Percentiles rank a stretch among this genome's conserved stretches.
Conservation (phyloP, 345 rosid species). For the Corymbia maculata region DNA sequence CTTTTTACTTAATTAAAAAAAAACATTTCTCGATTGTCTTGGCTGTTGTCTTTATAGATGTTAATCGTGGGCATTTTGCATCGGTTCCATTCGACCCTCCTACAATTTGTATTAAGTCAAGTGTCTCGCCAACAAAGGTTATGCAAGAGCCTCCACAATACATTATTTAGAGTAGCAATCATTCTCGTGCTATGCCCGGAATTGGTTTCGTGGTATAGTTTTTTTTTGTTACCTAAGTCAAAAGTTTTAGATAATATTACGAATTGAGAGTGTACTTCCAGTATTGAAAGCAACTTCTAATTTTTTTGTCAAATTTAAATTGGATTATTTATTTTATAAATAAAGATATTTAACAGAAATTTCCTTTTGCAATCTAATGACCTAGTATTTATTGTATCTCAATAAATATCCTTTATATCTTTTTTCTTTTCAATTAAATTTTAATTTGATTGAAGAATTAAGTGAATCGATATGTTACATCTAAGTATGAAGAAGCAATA, state of each 20-base stretch:
- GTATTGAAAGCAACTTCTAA: background rate
- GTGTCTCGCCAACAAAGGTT: background rate
- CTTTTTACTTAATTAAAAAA: background rate
- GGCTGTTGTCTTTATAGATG: background rate
- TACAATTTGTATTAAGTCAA: background rate
- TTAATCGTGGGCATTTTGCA: background rate
- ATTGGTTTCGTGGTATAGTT: background rate
- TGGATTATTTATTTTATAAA: background rate
- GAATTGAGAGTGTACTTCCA: background rate
- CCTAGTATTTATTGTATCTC: background rate
- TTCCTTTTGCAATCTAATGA: background rate
- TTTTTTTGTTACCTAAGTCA: background rate
- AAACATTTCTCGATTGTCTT: background rate
- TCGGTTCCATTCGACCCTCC: background rate
- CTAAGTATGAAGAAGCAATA: background rate
- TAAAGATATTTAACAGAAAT: background rate
- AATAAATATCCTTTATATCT: background rate
- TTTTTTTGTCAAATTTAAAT: background rate
- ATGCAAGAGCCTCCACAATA: background rate
- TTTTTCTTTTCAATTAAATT: background rate
- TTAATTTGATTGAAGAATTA: fast-evolving
- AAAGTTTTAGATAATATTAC: background rate
- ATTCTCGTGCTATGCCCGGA: background rate
- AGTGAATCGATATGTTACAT: background rate
- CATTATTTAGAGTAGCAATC: background rate